Conservation (phyloP, 2,329 filamentous ascomycete genomes). For the Pseudogymnoascus sp. region DNA sequence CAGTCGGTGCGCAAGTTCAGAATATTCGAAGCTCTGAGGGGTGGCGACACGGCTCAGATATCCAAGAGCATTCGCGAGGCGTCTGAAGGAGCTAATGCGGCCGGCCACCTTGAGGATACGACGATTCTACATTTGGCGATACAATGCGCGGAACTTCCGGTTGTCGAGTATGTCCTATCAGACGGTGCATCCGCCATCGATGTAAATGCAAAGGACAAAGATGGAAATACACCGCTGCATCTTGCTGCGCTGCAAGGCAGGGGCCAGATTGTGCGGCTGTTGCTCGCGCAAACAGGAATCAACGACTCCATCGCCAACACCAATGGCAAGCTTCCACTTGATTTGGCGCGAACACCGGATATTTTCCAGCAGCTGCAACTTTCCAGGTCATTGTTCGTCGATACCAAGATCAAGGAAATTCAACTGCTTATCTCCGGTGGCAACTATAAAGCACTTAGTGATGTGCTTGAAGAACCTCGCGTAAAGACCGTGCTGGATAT, state of each 20-base stretch:
- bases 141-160: slow-evolving; percentile 85
- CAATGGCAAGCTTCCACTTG: slow-evolving; percentile 76
- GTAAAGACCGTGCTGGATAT: slow-evolving; percentile 85
- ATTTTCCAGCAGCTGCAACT: slow-evolving; percentile 95
- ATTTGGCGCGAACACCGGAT: slow-evolving; percentile 83
- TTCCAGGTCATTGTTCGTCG: slow-evolving; percentile 80
- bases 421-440: slow-evolving; percentile 66
- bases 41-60: slow-evolving; percentile 83
- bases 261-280: slow-evolving; percentile 68
- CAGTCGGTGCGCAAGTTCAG: slow-evolving; percentile 92
- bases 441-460: slow-evolving; percentile 71
- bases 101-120: slow-evolving; percentile 62
- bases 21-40: slow-evolving; percentile 84
- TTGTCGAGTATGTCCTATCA: slow-evolving; percentile 91
- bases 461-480: slow-evolving; percentile 73
- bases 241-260: slow-evolving; percentile 78
- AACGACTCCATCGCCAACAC: slow-evolving; percentile 85
- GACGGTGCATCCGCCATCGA: slow-evolving; percentile 62
- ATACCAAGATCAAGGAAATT: slow-evolving; percentile 75
- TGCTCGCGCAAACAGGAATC: slow-evolving; percentile 75
- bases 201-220: slow-evolving; percentile 82
- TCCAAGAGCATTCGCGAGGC: slow-evolving; percentile 74
- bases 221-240: slow-evolving; percentile 91
- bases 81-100: slow-evolving; percentile 18
- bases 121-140: slow-evolving; percentile 89